These are phyloP conservation scores for Centrapalus pauciflorus DNA, from an alignment of 129 eudicot genomes.

Conservation along the genomic window DNA sequence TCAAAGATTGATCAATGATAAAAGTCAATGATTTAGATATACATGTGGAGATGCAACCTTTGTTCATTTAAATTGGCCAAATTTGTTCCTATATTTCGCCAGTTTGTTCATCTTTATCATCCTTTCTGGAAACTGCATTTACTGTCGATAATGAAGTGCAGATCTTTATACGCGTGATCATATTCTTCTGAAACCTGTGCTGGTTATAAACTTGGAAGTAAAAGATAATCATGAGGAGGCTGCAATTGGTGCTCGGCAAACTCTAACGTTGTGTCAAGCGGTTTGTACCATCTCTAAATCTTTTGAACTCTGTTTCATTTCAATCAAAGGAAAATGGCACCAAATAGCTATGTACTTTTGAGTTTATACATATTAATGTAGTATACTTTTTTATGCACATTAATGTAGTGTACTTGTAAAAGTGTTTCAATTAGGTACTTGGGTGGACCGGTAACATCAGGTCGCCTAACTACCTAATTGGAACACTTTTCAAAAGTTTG, in stretches of 20 bases:
- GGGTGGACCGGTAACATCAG: too few species aligned
- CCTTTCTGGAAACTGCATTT: neutral
- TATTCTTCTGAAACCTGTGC: slow-evolving; percentile 62
- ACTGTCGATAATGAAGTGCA: slow-evolving; percentile 19
- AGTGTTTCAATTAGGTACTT: too few species aligned
- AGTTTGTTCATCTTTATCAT: neutral
- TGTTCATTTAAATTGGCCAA: neutral
- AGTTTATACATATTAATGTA: too few species aligned
- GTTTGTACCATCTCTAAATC: slow-evolving; percentile 23
- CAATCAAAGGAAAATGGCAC: neutral
- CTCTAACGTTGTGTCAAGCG: slow-evolving; percentile 77
- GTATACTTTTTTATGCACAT: too few species aligned
- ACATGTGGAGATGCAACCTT: too few species aligned
- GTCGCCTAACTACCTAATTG: too few species aligned
- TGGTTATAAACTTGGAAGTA: slow-evolving; percentile 77
- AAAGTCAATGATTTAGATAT: too few species aligned
- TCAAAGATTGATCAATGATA: too few species aligned
- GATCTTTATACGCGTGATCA: slow-evolving; percentile 81
- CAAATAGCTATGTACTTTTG: too few species aligned
- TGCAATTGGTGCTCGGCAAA: slow-evolving; percentile 73
- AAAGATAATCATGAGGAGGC: slow-evolving; percentile 97
- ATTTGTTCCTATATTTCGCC: neutral
- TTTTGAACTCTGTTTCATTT: neutral
- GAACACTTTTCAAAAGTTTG: too few species aligned
- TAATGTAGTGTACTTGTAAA: too few species aligned